Conservation (phyloP, 495 filamentous ascomycete genomes). For the Collariella sp. region DNA sequence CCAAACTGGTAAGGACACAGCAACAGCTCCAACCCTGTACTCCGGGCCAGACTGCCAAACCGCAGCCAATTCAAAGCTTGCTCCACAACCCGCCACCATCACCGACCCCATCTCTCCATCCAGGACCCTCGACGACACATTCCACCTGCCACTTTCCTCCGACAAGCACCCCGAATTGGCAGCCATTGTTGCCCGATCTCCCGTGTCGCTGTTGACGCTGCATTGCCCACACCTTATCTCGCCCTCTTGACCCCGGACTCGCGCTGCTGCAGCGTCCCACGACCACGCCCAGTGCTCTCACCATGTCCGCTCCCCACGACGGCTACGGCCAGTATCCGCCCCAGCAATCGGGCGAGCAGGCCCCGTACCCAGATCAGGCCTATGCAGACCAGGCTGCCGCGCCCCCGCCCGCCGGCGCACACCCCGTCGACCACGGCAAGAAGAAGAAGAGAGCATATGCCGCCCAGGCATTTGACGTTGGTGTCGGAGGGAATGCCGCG, state of each 20-base stretch:
- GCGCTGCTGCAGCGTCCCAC: conserved; percentile 6
- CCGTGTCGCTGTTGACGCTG: conserved; percentile 1
- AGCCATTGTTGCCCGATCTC: too few species aligned
- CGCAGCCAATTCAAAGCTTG: conserved; percentile 8
- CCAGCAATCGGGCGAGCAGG: conserved; percentile 48
- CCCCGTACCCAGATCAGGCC: conserved; percentile 31
- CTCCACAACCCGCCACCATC: conserved; percentile 12
- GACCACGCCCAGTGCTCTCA: conserved; percentile 22
- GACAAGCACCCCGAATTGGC: too few species aligned
- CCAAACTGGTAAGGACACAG: conserved; percentile 10
- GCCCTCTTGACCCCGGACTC: not conserved
- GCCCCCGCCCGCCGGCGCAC: conserved; percentile 28
- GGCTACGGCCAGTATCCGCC: conserved; percentile 54
- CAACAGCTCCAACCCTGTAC: conserved; percentile 16
- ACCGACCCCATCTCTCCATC: too few species aligned
- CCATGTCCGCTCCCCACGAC: conserved; percentile 49
- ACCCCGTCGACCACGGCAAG: conserved; percentile 46
- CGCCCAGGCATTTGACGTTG: conserved; percentile 88
- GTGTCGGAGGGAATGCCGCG: conserved; percentile 76
- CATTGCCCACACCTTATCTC: conserved; percentile 10
- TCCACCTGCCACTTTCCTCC: too few species aligned
- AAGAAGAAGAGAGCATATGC: conserved; percentile 91
- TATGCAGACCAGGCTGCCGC: conserved; percentile 34
- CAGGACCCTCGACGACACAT: conserved; percentile 2
- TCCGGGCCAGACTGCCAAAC: not conserved